phyloP scores from a whole-genome alignment of 306 rosid genomes.

The Pterocarpus macrocarpus region DNA sequence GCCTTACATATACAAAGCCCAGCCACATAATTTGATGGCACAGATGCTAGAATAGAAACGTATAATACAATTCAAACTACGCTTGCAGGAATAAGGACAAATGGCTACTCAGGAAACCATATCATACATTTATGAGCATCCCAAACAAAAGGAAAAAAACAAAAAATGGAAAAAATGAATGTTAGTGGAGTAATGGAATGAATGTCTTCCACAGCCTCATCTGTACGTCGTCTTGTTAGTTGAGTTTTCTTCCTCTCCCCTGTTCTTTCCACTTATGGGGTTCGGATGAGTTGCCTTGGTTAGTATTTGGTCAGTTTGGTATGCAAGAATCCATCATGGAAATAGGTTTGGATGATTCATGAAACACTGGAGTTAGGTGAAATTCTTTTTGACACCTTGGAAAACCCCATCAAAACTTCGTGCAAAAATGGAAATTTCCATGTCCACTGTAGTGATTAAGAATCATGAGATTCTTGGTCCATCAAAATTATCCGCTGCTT shows the following conservation, averaged over 20 bases:
- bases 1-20: conserved; percentile 38
- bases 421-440: conserved; percentile 42
- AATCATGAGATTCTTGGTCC: conserved; percentile 73
- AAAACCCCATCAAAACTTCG: conserved; percentile 45
- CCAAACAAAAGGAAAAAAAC: conserved; percentile 7
- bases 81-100: conserved; percentile 35
- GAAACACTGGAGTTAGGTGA: conserved; percentile 49
- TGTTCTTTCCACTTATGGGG: conserved; percentile 56
- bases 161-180: conserved; percentile 15
- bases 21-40: conserved; percentile 34
- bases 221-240: conserved; percentile 44
- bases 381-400: conserved; percentile 45
- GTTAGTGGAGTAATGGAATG: conserved; percentile 41
- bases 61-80: conserved; percentile 47
- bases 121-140: conserved; percentile 56
- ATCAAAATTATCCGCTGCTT: conserved; percentile 90
- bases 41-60: conserved; percentile 36
- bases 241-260: conserved; percentile 57
- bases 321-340: conserved; percentile 52
- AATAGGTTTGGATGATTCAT: conserved; percentile 46
- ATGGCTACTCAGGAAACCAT: conserved; percentile 46
- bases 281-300: conserved; percentile 49
- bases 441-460: conserved; percentile 41
- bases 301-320: conserved; percentile 58
- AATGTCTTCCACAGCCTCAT: conserved; percentile 49